These are phyloP conservation scores for Phytophthora sp. DNA, from an alignment of 352 stramenopile genomes.

Conservation along the genomic window DNA sequence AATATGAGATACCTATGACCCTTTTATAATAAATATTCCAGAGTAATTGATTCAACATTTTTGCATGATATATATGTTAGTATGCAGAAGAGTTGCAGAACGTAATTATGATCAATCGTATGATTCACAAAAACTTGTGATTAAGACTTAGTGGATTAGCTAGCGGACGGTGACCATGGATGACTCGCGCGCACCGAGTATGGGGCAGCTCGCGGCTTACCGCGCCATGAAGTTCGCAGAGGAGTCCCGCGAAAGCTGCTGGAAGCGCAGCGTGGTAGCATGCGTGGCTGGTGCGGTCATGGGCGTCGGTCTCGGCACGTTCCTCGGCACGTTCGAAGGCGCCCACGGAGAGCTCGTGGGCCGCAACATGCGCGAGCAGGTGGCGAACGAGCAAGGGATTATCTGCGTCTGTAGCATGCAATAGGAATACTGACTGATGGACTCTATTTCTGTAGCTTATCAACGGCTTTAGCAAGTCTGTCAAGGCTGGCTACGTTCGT, in stretches of 20 bases:
- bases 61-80: too few relatives aligned
- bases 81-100: too few relatives aligned
- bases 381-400: slow-evolving; percentile 28
- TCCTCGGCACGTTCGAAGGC: slow-evolving; percentile 88
- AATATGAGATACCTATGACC: too few relatives aligned
- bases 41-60: too few relatives aligned
- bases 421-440: background rate
- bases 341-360: slow-evolving; percentile 86
- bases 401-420: background rate
- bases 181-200: slow-evolving; percentile 31
- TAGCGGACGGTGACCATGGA: slow-evolving; percentile 11
- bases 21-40: too few relatives aligned
- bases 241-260: slow-evolving; percentile 82
- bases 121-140: too few relatives aligned
- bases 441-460: slow-evolving; percentile 54
- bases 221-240: slow-evolving; percentile 76
- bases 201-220: slow-evolving; percentile 47
- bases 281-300: slow-evolving; percentile 73
- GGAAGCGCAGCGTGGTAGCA: slow-evolving; percentile 85
- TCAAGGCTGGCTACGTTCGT: slow-evolving; percentile 74
- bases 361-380: slow-evolving; percentile 87
- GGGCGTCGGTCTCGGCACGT: slow-evolving; percentile 84
- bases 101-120: too few relatives aligned
- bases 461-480: slow-evolving; percentile 86
- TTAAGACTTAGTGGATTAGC: background rate